Evolutionary conservation across 2,329 filamentous ascomycete genomes (phyloP).

Genomic region (Neopestalotiopsis rosae): DNA sequence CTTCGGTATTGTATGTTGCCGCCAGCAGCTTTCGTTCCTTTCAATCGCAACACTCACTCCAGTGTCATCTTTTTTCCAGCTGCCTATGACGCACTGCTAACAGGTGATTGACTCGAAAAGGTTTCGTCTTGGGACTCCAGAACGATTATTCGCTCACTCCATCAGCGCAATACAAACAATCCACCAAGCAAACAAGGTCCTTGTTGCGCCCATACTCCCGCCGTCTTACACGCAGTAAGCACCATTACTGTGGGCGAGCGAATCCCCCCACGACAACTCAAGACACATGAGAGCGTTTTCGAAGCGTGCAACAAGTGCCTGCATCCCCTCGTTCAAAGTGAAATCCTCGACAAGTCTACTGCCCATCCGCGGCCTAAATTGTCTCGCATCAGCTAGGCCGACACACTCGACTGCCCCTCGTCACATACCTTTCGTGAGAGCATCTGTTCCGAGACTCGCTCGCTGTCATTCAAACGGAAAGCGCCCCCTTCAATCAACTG

Average conservation of each 20-base stretch:
- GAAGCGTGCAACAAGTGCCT: background rate
- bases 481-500: background rate
- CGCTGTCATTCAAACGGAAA: background rate
- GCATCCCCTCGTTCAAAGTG: background rate
- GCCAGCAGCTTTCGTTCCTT: background rate
- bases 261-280: background rate
- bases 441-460: background rate
- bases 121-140: too few species aligned
- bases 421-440: background rate
- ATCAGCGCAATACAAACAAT: background rate
- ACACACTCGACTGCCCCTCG: background rate
- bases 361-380: background rate
- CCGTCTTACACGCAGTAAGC: background rate
- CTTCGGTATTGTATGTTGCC: too few species aligned
- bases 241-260: background rate
- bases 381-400: background rate
- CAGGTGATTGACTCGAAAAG: too few species aligned
- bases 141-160: background rate
- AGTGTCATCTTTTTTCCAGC: too few species aligned
- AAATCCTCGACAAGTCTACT: background rate
- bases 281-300: slow-evolving; percentile 14
- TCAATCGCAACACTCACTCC: background rate
- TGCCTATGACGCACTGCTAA: too few species aligned
- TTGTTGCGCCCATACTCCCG: background rate
- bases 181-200: background rate